Conservation (phyloP, 2,329 filamentous ascomycete species). For the Emergomyces orientalis region DNA sequence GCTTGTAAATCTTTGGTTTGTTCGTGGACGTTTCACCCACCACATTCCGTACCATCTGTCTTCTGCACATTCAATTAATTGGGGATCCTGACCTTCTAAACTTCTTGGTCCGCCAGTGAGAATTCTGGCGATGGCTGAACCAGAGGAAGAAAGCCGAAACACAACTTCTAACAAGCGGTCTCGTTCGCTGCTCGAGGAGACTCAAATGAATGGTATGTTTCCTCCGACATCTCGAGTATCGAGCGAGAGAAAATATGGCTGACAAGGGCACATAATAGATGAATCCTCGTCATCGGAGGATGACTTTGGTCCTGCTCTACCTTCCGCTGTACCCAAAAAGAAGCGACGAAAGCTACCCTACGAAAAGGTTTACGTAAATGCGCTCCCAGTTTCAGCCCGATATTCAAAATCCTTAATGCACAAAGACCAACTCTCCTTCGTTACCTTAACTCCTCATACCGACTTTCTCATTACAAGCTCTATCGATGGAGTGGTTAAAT, state of each 20-base stretch:
- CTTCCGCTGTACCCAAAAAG: slow-evolving; percentile 74
- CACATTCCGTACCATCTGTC: background rate
- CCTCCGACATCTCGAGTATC: slow-evolving; percentile 27
- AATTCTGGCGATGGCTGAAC: slow-evolving; percentile 21
- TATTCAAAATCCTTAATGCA: slow-evolving; percentile 99
- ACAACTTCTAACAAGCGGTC: slow-evolving; percentile 44
- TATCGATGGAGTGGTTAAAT: slow-evolving; percentile 92
- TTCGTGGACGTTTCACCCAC: background rate
- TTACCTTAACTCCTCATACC: slow-evolving; percentile 78
- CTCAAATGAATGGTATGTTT: slow-evolving; percentile 12
- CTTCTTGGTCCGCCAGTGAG: background rate
- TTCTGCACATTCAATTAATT: background rate
- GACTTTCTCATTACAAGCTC: slow-evolving; percentile 95
- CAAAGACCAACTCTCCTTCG: slow-evolving; percentile 83
- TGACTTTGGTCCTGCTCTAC: slow-evolving; percentile 87
- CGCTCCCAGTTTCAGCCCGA: slow-evolving; percentile 67
- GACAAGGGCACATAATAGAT: slow-evolving; percentile 4
- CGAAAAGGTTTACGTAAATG: slow-evolving; percentile 89
- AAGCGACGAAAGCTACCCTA: slow-evolving; percentile 85
- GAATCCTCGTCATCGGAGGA: slow-evolving; percentile 69
- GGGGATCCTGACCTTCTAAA: background rate
- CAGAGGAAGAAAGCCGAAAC: slow-evolving; percentile 9
- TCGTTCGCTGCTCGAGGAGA: slow-evolving; percentile 47
- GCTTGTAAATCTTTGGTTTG: background rate
- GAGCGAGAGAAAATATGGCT: slow-evolving; percentile 14